Percentiles rank a stretch among this genome's conserved stretches.
Conservation (phyloP, 2,329 filamentous ascomycete genomes). For the Pseudogymnoascus sp. region DNA sequence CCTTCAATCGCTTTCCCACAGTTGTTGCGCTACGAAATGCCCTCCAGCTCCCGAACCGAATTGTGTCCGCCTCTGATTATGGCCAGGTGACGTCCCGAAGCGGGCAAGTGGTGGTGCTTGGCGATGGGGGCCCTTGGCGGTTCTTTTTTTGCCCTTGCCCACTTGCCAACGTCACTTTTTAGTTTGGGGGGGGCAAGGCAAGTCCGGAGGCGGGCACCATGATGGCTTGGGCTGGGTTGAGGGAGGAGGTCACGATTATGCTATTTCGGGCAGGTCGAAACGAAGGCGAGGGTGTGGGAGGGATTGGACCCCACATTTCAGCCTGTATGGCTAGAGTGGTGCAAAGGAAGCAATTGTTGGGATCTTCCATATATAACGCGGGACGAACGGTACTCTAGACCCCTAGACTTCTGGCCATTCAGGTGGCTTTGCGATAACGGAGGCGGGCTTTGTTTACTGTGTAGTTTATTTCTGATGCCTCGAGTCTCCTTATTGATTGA, state of each 20-base stretch:
- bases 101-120: neutral
- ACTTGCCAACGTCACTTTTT: neutral
- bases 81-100: neutral
- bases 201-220: neutral
- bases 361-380: neutral
- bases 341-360: neutral
- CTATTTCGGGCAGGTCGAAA: neutral
- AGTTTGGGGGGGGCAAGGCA: neutral
- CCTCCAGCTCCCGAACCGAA: neutral
- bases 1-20: conserved; percentile 7
- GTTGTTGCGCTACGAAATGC: conserved; percentile 2
- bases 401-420: neutral
- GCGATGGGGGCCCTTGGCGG: neutral
- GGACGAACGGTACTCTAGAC: neutral
- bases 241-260: neutral
- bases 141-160: too few species aligned
- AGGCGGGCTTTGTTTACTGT: too few species aligned
- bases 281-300: neutral
- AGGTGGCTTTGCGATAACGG: too few species aligned
- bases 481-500: too few species aligned
- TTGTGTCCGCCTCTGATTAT: neutral
- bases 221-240: too few species aligned
- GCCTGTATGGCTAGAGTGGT: neutral
- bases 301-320: neutral
- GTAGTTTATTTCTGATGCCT: too few species aligned